These are phyloP conservation scores for Laburnicola sp. DNA, from an alignment of 2,329 filamentous ascomycete species.

Conservation along the genomic window DNA sequence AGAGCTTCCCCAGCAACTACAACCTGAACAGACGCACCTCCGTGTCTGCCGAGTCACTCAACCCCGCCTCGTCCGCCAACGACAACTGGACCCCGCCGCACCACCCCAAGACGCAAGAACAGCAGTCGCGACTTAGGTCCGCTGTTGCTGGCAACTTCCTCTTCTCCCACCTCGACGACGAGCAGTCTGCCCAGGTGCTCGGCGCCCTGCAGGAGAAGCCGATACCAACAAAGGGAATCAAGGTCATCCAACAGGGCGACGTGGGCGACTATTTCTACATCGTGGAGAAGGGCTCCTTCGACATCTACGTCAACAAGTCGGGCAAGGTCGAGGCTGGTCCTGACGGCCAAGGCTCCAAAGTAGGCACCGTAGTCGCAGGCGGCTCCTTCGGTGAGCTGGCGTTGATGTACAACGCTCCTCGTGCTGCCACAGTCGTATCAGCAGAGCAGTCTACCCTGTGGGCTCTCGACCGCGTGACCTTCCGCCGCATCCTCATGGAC, in stretches of 20 bases:
- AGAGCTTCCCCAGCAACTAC: conserved; percentile 87
- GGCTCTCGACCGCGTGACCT: conserved; percentile 93
- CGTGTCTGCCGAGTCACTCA: conserved; percentile 94
- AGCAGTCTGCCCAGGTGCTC: conserved; percentile 83
- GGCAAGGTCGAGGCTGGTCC: conserved; percentile 78
- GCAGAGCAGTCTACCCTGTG: conserved; percentile 83
- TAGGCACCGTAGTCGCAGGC: conserved; percentile 79
- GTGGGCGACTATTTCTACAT: conserved; percentile 98
- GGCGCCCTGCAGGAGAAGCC: conserved; percentile 92
- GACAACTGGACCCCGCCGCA: conserved; percentile 89
- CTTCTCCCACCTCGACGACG: conserved; percentile 92
- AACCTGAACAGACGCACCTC: conserved; percentile 92
- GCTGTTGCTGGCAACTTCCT: conserved; percentile 90
- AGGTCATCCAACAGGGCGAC: conserved; percentile 95
- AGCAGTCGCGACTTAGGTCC: conserved; percentile 74
- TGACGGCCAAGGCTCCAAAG: conserved; percentile 80
- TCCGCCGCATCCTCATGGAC: conserved; percentile 97
- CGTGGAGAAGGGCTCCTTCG: conserved; percentile 86
- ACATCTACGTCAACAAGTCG: conserved; percentile 81
- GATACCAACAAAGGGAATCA: conserved; percentile 84
- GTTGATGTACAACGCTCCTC: conserved; percentile 97
- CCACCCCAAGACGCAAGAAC: conserved; percentile 80
- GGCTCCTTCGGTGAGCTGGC: conserved; percentile 96
- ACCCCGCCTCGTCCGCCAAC: conserved; percentile 78
- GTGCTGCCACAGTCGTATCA: conserved; percentile 90